phyloP scores from a whole-genome alignment of 2,329 filamentous ascomycete genomes.

The Gremmenia infestans region DNA sequence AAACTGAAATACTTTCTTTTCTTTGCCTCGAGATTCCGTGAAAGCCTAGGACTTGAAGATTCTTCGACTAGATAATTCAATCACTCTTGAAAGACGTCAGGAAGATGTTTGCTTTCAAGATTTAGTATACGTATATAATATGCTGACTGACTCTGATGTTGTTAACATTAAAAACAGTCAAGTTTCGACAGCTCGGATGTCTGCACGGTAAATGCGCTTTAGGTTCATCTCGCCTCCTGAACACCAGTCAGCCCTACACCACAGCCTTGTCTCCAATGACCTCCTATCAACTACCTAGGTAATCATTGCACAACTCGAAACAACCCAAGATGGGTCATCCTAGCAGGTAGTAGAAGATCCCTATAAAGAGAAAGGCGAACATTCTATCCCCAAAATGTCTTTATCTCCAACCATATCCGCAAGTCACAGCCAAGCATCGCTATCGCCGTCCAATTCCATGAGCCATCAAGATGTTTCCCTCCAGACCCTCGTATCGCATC shows the following conservation, averaged over 20 bases:
- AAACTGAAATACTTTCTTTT: too few relatives aligned
- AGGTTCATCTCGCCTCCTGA: too few relatives aligned
- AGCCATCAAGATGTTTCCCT: slow-evolving; percentile 41
- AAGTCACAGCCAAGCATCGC: slow-evolving; percentile 25
- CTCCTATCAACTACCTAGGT: neutral
- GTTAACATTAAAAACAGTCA: too few relatives aligned
- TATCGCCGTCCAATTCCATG: slow-evolving; percentile 21
- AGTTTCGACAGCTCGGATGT: too few relatives aligned
- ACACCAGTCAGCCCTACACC: neutral
- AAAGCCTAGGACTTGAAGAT: too few relatives aligned
- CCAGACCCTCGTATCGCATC: slow-evolving; percentile 76
- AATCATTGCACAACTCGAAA: neutral
- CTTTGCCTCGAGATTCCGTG: too few relatives aligned
- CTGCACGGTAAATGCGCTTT: too few relatives aligned
- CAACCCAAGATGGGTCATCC: neutral
- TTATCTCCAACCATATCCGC: slow-evolving; percentile 10
- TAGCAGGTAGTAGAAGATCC: neutral
- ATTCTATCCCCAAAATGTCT: slow-evolving; percentile 8
- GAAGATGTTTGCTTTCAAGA: too few relatives aligned
- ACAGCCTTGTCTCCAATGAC: neutral
- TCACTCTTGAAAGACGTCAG: too few relatives aligned
- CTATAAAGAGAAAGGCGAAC: neutral
- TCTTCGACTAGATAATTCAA: too few relatives aligned
- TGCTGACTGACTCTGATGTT: too few relatives aligned
- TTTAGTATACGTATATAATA: too few relatives aligned